Percentiles rank a stretch among this genome's conserved stretches.
These are phyloP conservation scores for Cutaneotrichosporon cavernicola DNA, from an alignment of 1,284 basidiomycete genomes.

Conservation along the genomic window DNA sequence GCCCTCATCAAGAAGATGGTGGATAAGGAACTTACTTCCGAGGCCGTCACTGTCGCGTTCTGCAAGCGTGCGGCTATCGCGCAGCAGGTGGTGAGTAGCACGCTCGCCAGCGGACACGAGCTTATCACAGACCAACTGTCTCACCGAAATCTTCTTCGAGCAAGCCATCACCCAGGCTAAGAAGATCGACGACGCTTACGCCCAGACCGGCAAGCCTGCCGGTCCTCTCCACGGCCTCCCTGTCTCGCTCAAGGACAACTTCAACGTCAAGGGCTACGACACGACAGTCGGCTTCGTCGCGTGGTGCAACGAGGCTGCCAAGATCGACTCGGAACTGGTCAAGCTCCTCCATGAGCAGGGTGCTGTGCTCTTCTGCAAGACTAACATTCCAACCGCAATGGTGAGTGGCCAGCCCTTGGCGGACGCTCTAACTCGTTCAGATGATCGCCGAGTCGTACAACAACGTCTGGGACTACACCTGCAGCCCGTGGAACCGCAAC, in stretches of 20 bases:
- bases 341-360: conserved; percentile 38
- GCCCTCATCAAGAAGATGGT: conserved; percentile 34
- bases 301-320: conserved; percentile 37
- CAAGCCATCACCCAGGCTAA: conserved; percentile 52
- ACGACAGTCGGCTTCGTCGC: conserved; percentile 42
- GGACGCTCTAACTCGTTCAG: not conserved
- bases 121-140: conserved; percentile 50
- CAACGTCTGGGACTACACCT: conserved; percentile 64
- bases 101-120: not conserved
- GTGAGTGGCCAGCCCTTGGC: conserved; percentile 2
- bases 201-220: conserved; percentile 44
- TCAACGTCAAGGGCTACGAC: conserved; percentile 50
- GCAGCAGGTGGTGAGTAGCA: conserved; percentile 68
- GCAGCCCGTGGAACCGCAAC: conserved; percentile 62
- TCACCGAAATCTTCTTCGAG: conserved; percentile 55
- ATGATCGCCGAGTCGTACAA: conserved; percentile 47
- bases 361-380: conserved; percentile 46
- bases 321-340: conserved; percentile 36
- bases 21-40: conserved; percentile 30
- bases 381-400: conserved; percentile 45
- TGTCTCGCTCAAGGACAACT: conserved; percentile 53
- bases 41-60: conserved; percentile 58
- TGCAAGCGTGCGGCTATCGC: conserved; percentile 76
- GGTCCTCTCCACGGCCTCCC: conserved; percentile 59
- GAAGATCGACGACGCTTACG: conserved; percentile 52